These are phyloP conservation scores for Fusarium sp. DNA, from an alignment of 2,329 filamentous ascomycete species.

Conservation along the genomic window DNA sequence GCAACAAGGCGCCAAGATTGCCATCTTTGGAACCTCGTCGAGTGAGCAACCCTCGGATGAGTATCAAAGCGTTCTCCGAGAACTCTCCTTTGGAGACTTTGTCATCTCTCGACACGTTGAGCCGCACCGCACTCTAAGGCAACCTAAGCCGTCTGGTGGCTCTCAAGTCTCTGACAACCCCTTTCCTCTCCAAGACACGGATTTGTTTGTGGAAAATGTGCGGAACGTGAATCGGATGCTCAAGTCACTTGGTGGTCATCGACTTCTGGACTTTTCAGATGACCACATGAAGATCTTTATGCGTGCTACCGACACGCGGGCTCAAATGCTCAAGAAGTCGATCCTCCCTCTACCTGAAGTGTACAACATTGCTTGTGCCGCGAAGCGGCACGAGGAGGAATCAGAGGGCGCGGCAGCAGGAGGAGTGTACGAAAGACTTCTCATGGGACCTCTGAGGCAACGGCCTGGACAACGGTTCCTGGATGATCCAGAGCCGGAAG, in stretches of 20 bases:
- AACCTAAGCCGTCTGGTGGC: constrained; percentile 45
- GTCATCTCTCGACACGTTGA: constrained; percentile 53
- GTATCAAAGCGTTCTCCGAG: constrained; percentile 55
- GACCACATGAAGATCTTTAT: constrained; percentile 45
- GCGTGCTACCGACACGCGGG: constrained; percentile 41
- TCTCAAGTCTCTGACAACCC: constrained; percentile 31
- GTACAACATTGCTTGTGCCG: constrained; percentile 53
- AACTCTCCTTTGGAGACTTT: constrained; percentile 57
- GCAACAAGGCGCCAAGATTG: constrained; percentile 76
- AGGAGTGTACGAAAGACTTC: constrained; percentile 48
- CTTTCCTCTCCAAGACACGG: constrained; percentile 50
- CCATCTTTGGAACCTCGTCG: constrained; percentile 83
- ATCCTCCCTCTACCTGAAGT: constrained; percentile 56
- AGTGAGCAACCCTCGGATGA: constrained; percentile 61
- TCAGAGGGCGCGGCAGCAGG: constrained; percentile 35
- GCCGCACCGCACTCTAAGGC: constrained; percentile 39
- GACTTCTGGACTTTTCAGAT: constrained; percentile 41
- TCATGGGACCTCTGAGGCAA: constrained; percentile 50
- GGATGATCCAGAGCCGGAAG: constrained; percentile 46
- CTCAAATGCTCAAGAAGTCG: constrained; percentile 49
- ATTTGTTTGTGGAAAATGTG: constrained; percentile 60
- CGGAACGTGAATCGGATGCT: constrained; percentile 62
- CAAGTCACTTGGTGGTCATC: constrained; percentile 49
- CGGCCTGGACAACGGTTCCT: constrained; percentile 47
- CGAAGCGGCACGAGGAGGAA: constrained; percentile 43